Evolutionary conservation across 2,329 filamentous ascomycete species (phyloP).

Genomic region (Capronia epimyces): DNA sequence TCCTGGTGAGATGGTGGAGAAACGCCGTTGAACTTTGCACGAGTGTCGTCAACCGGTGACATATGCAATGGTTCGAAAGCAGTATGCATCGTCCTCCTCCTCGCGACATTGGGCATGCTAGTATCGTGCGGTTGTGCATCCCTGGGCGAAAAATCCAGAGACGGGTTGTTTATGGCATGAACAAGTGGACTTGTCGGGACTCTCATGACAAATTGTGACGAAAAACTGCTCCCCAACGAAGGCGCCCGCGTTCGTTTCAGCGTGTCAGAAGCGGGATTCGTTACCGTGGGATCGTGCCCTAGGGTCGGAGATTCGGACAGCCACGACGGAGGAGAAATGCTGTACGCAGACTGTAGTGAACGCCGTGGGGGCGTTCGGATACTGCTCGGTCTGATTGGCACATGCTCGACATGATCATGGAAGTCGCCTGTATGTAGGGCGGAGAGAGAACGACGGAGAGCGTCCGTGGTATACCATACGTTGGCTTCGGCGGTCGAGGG

Average conservation of each 20-base stretch:
- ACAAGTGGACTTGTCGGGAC: conserved; percentile 89
- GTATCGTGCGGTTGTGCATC: conserved; percentile 31
- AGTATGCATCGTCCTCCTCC: conserved; percentile 66
- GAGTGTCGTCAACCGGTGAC: conserved; percentile 34
- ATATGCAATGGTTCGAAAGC: conserved; percentile 48
- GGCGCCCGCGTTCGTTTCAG: conserved; percentile 44
- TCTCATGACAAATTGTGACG: conserved; percentile 76
- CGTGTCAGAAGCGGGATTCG: conserved; percentile 3
- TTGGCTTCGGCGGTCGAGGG: conserved; percentile 48
- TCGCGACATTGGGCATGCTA: conserved; percentile 35
- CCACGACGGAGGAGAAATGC: conserved; percentile 10
- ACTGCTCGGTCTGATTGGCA: background rate
- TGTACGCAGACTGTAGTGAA: background rate
- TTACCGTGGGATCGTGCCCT: background rate
- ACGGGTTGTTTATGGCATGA: conserved; percentile 78
- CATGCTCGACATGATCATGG: conserved; percentile 35
- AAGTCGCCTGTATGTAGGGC: conserved; percentile 61
- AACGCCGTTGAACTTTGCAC: conserved; percentile 41
- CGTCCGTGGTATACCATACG: conserved; percentile 5
- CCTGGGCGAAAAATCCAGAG: conserved; percentile 60
- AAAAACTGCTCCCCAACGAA: conserved; percentile 65
- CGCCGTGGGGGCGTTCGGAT: conserved; percentile 1
- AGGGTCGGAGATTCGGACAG: conserved; percentile 31
- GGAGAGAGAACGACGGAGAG: conserved; percentile 62
- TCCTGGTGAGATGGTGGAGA: conserved; percentile 51